Base-by-base conservation (phyloP, 352 stramenopile species). In the Globisporangium lucens region DNA sequence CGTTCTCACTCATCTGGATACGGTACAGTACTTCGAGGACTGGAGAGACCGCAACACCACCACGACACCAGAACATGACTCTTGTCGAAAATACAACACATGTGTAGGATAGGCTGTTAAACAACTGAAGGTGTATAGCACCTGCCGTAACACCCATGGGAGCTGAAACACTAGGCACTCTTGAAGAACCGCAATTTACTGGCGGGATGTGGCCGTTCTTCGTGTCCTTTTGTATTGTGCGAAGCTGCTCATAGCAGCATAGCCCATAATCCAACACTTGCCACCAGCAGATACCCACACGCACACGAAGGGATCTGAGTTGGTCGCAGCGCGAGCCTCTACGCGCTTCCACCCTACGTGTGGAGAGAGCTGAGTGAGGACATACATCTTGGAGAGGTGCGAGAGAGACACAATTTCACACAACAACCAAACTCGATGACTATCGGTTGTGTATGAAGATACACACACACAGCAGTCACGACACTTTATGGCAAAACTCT, bases 161-260 rank as follows among this genome's bases (percentile, higher is more conserved):
- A 33, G 38, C 17, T 46, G 38, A 49, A 10, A 47, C 33, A 62
- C 38, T 27, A 38, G 58, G 58, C 58, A 49, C 15, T 15, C 10
- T 63, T 63, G 58, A 63, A 63, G 58, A 63, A 63, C 36, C 22
- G 58, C 58, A 63, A 5, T 22, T 22, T 8, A 13, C 24, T 8
- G 27, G 10, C 3, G 13, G 12, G 38, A 46, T 46, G 38, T 29
- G 13, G 20, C 4, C 22, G 4, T 22, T 49, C 30, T 46, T 46
- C 38, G 38, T 46, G 38, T 46, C 38, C 38, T 51, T 62, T 17
- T 12, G 15, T n/a, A 1, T 35, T 8, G 13, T 24, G 55, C 27
- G 41, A 52, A 4, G n/a, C 57, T 62, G 56, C 35, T 63, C 56
- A 62, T 30, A 35, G 3, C 22, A 24, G 24, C n/a, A 33, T 33